Conservation (phyloP, 176 grass and related monocot species). For the Avena eriantha region DNA sequence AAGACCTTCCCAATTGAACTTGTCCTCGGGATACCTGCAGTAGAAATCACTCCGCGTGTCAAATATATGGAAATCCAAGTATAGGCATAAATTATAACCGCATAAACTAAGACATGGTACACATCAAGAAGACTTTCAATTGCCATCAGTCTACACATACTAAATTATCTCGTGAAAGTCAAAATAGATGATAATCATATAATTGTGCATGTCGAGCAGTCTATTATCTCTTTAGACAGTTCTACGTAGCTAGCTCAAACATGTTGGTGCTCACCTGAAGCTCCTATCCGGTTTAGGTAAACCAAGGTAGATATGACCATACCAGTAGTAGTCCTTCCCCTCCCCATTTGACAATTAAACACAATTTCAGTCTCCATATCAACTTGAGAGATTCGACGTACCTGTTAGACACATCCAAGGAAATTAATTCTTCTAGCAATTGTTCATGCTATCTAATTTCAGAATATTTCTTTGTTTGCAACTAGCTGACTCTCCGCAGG, state of each 20-base stretch:
- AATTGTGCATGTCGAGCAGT: slow-evolving; percentile 13
- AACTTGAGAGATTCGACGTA: slow-evolving; percentile 79
- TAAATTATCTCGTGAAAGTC: slow-evolving; percentile 31
- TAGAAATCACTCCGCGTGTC: slow-evolving; percentile 8
- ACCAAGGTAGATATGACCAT: slow-evolving; percentile 99
- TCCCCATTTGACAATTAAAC: slow-evolving; percentile 99
- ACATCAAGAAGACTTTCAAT: slow-evolving; percentile 32
- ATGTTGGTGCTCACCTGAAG: slow-evolving; percentile 64
- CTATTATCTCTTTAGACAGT: slow-evolving; percentile 31
- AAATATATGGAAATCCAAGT: slow-evolving; percentile 34
- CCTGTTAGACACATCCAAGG: slow-evolving; percentile 62
- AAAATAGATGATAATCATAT: slow-evolving; percentile 25
- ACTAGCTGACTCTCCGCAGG: slow-evolving; percentile 34
- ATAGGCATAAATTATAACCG: slow-evolving; percentile 39
- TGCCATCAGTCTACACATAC: slow-evolving; percentile 37
- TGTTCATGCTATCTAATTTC: slow-evolving; percentile 24
- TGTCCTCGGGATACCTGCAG: slow-evolving; percentile 84
- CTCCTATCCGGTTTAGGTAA: slow-evolving; percentile 92
- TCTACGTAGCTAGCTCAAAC: slow-evolving; percentile 28
- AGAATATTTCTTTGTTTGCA: not conserved
- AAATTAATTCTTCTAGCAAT: slow-evolving; percentile 18
- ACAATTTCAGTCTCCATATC: slow-evolving; percentile 93
- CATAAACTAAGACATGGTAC: slow-evolving; percentile 30
- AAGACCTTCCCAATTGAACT: slow-evolving; percentile 91
- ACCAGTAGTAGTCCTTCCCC: slow-evolving; percentile 95